Evolutionary conservation across 1,139 yeast genomes (phyloP), one percentile per base, ranked within the genome.

Genomic region (Yamadazyma sp.): DNA sequence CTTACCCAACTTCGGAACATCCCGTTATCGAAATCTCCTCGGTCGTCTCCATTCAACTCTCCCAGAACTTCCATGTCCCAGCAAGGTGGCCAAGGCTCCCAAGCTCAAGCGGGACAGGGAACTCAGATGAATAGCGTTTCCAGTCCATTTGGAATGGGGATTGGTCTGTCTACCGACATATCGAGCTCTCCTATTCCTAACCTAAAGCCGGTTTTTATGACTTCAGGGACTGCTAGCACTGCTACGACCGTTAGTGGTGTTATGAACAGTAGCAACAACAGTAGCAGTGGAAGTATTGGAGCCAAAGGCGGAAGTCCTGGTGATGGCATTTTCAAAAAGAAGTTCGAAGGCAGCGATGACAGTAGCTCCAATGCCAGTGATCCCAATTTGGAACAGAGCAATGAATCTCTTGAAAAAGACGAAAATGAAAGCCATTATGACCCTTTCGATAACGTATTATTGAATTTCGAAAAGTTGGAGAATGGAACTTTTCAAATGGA

Each of bases 11-110:
- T 72, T 38, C 54, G 77, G 36, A 70, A 64, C 43, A 69, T 71
- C 22, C 74, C 75, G 0, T 34, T 54, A 1, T 43, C 68, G 5
- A 59, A 54, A 43, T 66, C 69, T 5, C 75, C 79, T 1, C 56
- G 63, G 34, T 71, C 64, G 2, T 69, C 75, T 0, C 75, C 77
- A 2, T 64, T 68, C 44, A 62, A 72, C 2, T 75, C 80, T 0
- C 80, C 80, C 5, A 61, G 77, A 43, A 70, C 77, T 5, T 73
- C 79, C 0, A 41, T 67, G 9, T 66, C 73, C 11, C 59, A 55
- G 2, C 66, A 59, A 37, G 60, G 61, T n/a, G 29, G 51, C 44
- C 33, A 33, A 16, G 8, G 5, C n/a, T n/a, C n/a, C n/a, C n/a
- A n/a, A n/a, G n/a, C n/a, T n/a, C n/a, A n/a, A n/a, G n/a, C n/a